Conservation (phyloP, 495 filamentous ascomycete species). For the Aspergillus leporis region DNA sequence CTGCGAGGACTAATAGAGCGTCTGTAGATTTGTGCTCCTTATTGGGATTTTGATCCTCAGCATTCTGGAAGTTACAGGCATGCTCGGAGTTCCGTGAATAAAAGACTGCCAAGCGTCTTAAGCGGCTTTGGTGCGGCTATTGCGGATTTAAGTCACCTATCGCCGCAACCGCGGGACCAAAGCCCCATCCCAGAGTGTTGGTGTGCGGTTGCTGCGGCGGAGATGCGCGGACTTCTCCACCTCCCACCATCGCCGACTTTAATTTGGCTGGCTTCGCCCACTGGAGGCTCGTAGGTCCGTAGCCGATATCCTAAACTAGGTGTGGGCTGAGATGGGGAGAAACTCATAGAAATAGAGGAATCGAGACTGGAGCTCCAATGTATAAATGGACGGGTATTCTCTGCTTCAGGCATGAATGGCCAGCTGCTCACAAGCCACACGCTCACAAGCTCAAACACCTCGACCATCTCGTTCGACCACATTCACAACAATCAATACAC, state of each 20-base stretch:
- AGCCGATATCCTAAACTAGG: too few species aligned
- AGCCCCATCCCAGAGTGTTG: constrained; percentile 7
- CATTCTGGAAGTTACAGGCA: constrained; percentile 9
- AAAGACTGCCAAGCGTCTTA: constrained; percentile 11
- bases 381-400: constrained; percentile 22
- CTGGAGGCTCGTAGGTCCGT: not conserved
- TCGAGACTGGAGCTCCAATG: constrained; percentile 9
- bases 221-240: constrained; percentile 8
- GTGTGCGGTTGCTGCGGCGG: constrained; percentile 22
- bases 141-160: constrained; percentile 24
- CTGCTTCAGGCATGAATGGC: constrained; percentile 1
- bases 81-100: constrained; percentile 11
- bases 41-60: constrained; percentile 10
- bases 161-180: constrained; percentile 19
- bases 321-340: not conserved
- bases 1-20: constrained; percentile 11
- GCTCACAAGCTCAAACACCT: constrained; percentile 14
- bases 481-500: constrained; percentile 11
- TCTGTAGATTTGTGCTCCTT: constrained; percentile 10
- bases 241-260: not conserved
- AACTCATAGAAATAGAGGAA: not conserved
- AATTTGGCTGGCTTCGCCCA: not conserved
- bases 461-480: constrained; percentile 3
- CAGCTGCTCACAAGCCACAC: not conserved
- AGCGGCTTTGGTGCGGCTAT: constrained; percentile 29